These are phyloP conservation scores for Limnomonas spitsbergensis DNA, from an alignment of 139 green algal genomes.

Conservation along the genomic window DNA sequence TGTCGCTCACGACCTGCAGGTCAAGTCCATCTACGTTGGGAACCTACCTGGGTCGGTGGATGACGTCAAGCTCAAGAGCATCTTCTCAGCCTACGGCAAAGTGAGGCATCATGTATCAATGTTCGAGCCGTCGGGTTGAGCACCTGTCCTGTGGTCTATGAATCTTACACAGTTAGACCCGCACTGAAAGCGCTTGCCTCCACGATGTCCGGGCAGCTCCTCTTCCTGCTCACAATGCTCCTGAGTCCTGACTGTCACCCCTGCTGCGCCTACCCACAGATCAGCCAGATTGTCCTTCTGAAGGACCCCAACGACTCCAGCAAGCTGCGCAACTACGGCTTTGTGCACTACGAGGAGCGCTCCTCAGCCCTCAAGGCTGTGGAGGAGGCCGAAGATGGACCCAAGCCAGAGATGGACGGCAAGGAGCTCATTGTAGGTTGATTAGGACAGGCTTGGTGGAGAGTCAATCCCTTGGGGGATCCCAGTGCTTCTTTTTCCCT, in stretches of 20 bases:
- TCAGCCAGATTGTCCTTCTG: constrained; percentile 11
- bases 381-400: constrained; percentile 31
- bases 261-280: background rate
- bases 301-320: constrained; percentile 40
- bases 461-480: background rate
- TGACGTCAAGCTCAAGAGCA: constrained; percentile 62
- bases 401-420: constrained; percentile 52
- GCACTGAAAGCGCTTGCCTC: too few relatives aligned
- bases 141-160: too few relatives aligned
- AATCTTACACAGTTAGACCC: too few relatives aligned
- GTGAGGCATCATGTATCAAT: too few relatives aligned
- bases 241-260: too few relatives aligned
- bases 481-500: background rate
- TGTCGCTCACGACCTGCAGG: constrained; percentile 45
- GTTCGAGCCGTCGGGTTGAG: too few relatives aligned
- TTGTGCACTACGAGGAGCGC: constrained; percentile 81
- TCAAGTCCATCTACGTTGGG: constrained; percentile 82
- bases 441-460: background rate
- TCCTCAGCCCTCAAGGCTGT: constrained; percentile 56
- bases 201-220: too few relatives aligned
- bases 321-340: constrained; percentile 71
- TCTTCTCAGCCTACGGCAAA: constrained; percentile 71
- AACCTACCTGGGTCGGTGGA: constrained; percentile 62
- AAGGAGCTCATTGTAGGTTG: constrained; percentile 48
- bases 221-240: too few relatives aligned